phyloP scores from a whole-genome alignment of 2,329 filamentous ascomycete species.

The Westerdykella ornata region DNA sequence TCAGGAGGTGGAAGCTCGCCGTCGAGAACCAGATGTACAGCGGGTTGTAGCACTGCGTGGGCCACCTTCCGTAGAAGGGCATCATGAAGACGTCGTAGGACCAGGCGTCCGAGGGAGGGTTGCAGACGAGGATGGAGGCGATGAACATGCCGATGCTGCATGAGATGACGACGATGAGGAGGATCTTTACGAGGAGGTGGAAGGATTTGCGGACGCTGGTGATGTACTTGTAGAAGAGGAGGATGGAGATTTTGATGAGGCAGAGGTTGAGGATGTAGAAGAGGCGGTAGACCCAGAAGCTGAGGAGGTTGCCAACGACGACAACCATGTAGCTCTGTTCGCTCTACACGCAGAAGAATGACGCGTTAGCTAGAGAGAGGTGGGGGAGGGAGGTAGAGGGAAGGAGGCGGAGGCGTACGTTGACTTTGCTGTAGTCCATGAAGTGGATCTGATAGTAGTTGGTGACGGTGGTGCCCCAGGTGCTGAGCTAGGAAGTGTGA shows the following conservation, averaged over 20 bases:
- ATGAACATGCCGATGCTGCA: conserved; percentile 23
- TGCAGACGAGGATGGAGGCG: conserved; percentile 23
- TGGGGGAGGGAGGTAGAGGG: background rate
- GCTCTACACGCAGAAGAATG: conserved; percentile 7
- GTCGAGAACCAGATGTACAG: conserved; percentile 29
- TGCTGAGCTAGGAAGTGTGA: conserved; percentile 19
- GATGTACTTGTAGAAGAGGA: conserved; percentile 19
- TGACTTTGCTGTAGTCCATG: conserved; percentile 15
- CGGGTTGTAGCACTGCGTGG: conserved; percentile 21
- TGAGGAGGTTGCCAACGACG: conserved; percentile 12
- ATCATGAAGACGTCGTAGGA: conserved; percentile 16
- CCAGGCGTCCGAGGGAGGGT: conserved; percentile 24
- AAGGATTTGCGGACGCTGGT: conserved; percentile 23
- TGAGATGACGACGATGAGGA: conserved; percentile 19
- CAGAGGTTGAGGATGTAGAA: conserved; percentile 7
- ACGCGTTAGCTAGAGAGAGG: background rate
- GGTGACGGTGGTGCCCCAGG: conserved; percentile 24
- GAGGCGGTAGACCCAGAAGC: conserved; percentile 24
- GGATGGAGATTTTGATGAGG: conserved; percentile 6
- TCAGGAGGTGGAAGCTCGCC: conserved; percentile 37
- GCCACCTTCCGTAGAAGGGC: conserved; percentile 10
- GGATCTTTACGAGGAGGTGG: conserved; percentile 15
- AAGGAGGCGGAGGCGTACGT: conserved; percentile 9
- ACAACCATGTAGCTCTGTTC: conserved; percentile 9
- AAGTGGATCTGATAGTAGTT: conserved; percentile 25